phyloP scores from a whole-genome alignment of 225 moss, liverwort and hornwort genomes.

The Asterella californica region DNA sequence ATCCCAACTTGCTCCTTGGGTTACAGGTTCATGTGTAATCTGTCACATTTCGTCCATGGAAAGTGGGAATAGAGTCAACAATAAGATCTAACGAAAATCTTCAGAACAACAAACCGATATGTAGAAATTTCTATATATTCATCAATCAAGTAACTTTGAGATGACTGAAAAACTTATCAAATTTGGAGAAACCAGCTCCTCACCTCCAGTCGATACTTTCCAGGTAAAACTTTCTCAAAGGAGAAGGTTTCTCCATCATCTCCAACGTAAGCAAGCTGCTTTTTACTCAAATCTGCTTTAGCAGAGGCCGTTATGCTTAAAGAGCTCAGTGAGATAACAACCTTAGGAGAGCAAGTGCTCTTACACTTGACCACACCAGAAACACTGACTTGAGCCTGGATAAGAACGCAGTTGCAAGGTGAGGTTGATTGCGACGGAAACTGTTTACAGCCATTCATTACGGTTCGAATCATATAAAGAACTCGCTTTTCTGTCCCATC shows the following conservation, averaged over 20 bases:
- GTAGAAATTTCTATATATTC: too few species aligned
- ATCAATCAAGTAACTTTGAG: too few species aligned
- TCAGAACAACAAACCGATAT: background rate
- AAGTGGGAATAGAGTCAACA: background rate
- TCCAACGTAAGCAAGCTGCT: slow-evolving; percentile 38
- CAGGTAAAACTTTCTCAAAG: slow-evolving; percentile 67
- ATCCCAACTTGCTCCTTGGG: slow-evolving; percentile 50
- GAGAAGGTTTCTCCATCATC: slow-evolving; percentile 44
- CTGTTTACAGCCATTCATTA: background rate
- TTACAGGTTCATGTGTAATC: slow-evolving; percentile 48
- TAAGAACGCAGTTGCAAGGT: background rate
- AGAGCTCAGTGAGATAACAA: slow-evolving; percentile 48
- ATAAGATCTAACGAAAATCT: background rate
- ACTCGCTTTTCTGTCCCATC: background rate
- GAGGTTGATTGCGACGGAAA: background rate
- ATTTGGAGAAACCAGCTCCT: background rate
- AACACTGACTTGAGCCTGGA: slow-evolving; percentile 70
- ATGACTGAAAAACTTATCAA: too few species aligned
- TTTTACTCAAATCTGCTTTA: slow-evolving; percentile 26
- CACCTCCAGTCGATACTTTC: slow-evolving; percentile 67
- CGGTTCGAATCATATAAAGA: background rate
- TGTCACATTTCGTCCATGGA: slow-evolving; percentile 21
- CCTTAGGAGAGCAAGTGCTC: slow-evolving; percentile 51
- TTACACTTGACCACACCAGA: slow-evolving; percentile 70
- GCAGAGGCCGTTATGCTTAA: slow-evolving; percentile 28